phyloP scores from a whole-genome alignment of 768 basidiomycete genomes.

The Suillus plorans region DNA sequence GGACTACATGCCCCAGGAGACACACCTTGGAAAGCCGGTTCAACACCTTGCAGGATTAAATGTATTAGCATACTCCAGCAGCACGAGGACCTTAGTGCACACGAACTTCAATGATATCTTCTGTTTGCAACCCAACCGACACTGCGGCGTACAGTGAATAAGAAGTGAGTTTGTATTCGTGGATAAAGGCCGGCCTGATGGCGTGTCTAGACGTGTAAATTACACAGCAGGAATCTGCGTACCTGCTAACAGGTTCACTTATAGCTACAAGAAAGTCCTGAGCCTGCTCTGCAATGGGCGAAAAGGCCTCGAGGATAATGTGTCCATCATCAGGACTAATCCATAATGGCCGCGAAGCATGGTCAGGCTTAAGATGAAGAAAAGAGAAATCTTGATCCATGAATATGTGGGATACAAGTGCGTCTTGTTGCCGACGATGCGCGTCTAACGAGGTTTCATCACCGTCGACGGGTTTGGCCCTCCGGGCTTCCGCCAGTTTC shows the following conservation, averaged over 20 bases:
- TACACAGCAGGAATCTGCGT: constrained; percentile 39
- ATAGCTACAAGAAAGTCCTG: constrained; percentile 99
- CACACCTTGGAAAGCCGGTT: constrained; percentile 74
- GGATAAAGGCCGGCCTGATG: constrained; percentile 90
- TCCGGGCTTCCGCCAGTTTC: constrained; percentile 67
- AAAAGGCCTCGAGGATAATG: constrained; percentile 97
- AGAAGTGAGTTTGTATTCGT: constrained; percentile 98
- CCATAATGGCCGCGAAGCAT: constrained; percentile 91
- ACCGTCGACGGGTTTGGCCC: constrained; percentile 36
- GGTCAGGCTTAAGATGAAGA: constrained; percentile 87
- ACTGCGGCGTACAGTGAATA: constrained; percentile 99
- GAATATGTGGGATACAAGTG: constrained; percentile 79
- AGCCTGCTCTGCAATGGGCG: constrained; percentile 95
- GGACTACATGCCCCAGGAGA: constrained; percentile 8
- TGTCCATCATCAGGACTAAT: constrained; percentile 90
- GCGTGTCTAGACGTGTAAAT: constrained; percentile 21
- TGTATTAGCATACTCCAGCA: constrained; percentile 2
- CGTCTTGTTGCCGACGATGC: constrained; percentile 73
- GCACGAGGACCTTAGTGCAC: constrained; percentile 3
- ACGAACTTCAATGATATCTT: constrained; percentile 93
- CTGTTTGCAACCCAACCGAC: constrained; percentile 95
- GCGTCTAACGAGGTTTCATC: constrained; percentile 55
- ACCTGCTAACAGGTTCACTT: constrained; percentile 98
- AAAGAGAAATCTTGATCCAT: constrained; percentile 84
- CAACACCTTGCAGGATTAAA: constrained; percentile 51